A percentile compares a stretch with the other conserved stretches of the same genome.
Conservation (phyloP, 2,329 filamentous ascomycete species). For the Monosporascus sp. region DNA sequence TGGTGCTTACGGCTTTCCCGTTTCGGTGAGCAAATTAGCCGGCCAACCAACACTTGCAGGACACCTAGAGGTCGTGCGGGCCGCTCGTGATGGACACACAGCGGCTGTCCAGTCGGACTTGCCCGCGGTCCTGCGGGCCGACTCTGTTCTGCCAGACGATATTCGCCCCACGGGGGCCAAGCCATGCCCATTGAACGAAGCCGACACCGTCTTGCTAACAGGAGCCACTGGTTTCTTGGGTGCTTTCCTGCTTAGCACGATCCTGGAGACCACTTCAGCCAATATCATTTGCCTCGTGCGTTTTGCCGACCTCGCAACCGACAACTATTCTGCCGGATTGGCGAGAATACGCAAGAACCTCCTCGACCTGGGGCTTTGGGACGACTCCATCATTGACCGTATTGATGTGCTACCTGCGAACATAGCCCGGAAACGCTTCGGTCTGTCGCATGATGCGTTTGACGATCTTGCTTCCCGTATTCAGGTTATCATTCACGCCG, state of each 20-base stretch:
- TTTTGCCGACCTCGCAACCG: constrained; percentile 61
- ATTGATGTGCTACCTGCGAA: constrained; percentile 73
- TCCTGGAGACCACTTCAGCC: constrained; percentile 64
- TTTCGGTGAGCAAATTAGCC: constrained; percentile 67
- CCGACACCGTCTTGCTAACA: constrained; percentile 66
- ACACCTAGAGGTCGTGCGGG: constrained; percentile 66
- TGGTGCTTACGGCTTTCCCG: constrained; percentile 65
- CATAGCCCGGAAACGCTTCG: constrained; percentile 62
- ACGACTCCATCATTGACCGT: constrained; percentile 71
- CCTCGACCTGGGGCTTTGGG: constrained; percentile 74
- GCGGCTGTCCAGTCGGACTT: constrained; percentile 72
- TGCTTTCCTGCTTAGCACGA: constrained; percentile 65
- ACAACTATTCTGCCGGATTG: constrained; percentile 62
- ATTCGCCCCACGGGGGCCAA: constrained; percentile 53
- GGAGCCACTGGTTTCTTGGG: constrained; percentile 74
- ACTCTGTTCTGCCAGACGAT: constrained; percentile 64
- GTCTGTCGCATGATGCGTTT: constrained; percentile 61
- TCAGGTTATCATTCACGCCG: constrained; percentile 72
- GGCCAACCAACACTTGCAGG: constrained; percentile 68
- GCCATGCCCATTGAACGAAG: constrained; percentile 57
- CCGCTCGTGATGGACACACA: constrained; percentile 66
- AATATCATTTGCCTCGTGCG: constrained; percentile 70
- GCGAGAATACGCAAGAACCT: constrained; percentile 70
- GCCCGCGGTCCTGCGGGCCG: constrained; percentile 62
- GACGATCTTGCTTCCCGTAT: constrained; percentile 59